phyloP scores from a whole-genome alignment of 495 filamentous ascomycete genomes.

The Trichoderma reesei region DNA sequence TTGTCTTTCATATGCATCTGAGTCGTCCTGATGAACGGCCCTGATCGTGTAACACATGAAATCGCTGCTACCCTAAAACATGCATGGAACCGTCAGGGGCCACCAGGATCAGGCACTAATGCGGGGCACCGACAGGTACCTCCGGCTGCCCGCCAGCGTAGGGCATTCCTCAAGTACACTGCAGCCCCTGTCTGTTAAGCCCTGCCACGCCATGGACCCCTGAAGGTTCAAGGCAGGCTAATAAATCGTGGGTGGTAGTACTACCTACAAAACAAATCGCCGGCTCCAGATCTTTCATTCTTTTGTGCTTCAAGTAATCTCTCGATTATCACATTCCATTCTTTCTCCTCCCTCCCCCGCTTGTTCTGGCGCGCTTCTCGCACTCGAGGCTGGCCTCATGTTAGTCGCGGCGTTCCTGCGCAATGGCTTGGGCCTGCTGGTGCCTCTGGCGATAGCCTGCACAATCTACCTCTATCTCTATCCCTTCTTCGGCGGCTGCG shows the following conservation, averaged over 20 bases:
- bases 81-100: background rate
- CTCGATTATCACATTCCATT: background rate
- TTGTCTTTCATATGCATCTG: no score
- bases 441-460: conserved; percentile 58
- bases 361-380: background rate
- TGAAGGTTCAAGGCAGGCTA: no score
- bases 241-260: no score
- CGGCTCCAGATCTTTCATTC: background rate
- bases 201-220: background rate
- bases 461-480: conserved; percentile 82
- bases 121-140: background rate
- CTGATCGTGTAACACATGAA: no score
- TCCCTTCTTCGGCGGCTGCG: conserved; percentile 71
- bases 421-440: conserved; percentile 52
- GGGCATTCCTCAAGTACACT: background rate
- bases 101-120: background rate
- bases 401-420: conserved; percentile 49
- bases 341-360: background rate
- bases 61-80: background rate
- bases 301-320: background rate
- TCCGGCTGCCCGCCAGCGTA: background rate
- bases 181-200: background rate
- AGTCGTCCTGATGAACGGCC: no score
- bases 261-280: background rate
- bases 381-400: conserved; percentile 19